Base-by-base conservation (phyloP, 2,329 filamentous ascomycete genomes). In the Phialophora macrospora region DNA sequence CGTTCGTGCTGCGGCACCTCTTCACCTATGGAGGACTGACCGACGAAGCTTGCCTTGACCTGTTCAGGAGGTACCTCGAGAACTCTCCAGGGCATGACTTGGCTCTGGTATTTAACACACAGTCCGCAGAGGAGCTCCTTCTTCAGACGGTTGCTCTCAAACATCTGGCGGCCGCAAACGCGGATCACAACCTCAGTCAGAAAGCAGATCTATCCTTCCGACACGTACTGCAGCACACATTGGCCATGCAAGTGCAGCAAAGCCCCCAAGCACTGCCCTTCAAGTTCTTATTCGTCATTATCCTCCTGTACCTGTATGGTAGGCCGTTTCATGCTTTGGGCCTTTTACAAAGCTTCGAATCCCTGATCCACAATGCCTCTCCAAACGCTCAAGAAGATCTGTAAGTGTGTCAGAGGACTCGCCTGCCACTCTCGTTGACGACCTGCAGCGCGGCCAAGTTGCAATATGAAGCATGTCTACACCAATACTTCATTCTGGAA, bases 251-350 rank as follows among this genome's bases (percentile, higher is more conserved):
- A 57, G 28, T 52, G 4, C 38, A 57, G 14, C 60, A 63, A 51
- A 63, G 24, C 44, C 52, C 60, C 5, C 60, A 51, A 48, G 52
- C 60, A 12, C 54, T 63, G 22, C 34, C 54, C 2, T 63, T 63
- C 52, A 56, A 55, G 22, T 57, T 63, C 41, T 51, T 63, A 22
- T 63, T 63, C 4, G 60, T 63, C 24, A 63, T 63, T 28, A 56
- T 49, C 38, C 20, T 63, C 22, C 38, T 63, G 20, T 63, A 63
- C 28, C 52, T 63, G 11, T 63, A 63, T 34, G 60, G 60, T 1
- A 44, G 52, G 26, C 60, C 60, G 14, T 55, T 56, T 38, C 60
- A 63, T 51, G 60, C 60, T 22, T 46, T 63, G 44, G 24, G 52
- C 4, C 54, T 63, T 55, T 34, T 63, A 20, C 60, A 63, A 41